Evolutionary conservation across 257 asterid species (phyloP).

Genomic region (Paulownia fortunei): DNA sequence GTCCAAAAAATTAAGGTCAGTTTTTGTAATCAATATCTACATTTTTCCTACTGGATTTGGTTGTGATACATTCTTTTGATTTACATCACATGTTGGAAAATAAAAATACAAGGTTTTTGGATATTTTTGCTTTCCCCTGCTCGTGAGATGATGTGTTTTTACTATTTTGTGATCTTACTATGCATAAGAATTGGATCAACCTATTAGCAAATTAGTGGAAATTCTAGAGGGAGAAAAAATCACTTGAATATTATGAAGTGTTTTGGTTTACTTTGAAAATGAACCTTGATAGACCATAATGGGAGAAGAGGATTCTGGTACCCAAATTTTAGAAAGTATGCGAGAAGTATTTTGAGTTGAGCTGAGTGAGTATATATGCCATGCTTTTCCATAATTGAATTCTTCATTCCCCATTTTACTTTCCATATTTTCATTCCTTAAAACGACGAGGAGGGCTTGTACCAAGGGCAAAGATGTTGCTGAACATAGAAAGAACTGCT

Average conservation of each 20-base stretch:
- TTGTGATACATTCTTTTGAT: constrained; percentile 36
- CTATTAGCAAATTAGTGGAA: not conserved
- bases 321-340: no score
- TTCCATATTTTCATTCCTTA: no score
- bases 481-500: no score
- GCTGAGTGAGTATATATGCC: no score
- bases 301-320: no score
- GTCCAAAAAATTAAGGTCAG: constrained; percentile 35
- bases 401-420: no score
- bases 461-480: no score
- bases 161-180: not conserved
- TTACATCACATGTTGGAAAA: constrained; percentile 9
- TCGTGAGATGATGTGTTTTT: constrained; percentile 13
- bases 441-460: no score
- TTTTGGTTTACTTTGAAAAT: no score
- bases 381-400: no score
- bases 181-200: constrained; percentile 9
- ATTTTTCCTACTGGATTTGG: constrained; percentile 30
- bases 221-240: not conserved
- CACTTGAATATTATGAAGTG: not conserved
- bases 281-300: no score
- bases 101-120: not conserved
- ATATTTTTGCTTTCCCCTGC: constrained; percentile 22
- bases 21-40: constrained; percentile 32
- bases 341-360: no score